phyloP scores from a whole-genome alignment of 139 green algal genomes.

The Picochlorum sp. region DNA sequence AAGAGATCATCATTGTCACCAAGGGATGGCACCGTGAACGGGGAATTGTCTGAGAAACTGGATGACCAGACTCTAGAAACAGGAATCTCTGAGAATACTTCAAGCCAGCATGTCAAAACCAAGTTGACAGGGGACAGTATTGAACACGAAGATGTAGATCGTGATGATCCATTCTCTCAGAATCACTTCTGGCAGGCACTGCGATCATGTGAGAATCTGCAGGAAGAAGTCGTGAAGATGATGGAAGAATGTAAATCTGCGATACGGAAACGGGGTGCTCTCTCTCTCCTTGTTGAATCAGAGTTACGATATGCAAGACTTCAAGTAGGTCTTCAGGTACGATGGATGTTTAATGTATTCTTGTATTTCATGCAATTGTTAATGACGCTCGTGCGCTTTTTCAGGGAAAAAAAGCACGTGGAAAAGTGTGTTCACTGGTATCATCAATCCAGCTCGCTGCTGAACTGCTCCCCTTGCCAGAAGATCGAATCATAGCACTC shows the following conservation, averaged over 20 bases:
- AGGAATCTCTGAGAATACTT: no score
- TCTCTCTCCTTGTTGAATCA: slow-evolving; percentile 50
- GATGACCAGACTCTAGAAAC: no score
- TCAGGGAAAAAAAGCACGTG: slow-evolving; percentile 14
- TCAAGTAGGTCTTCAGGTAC: slow-evolving; percentile 37
- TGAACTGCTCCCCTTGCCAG: slow-evolving; percentile 23
- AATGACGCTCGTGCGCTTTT: not conserved
- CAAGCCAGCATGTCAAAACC: no score
- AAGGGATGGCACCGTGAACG: not conserved
- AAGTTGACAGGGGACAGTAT: not conserved
- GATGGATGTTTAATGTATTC: not conserved
- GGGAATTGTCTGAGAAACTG: no score
- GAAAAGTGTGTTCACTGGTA: slow-evolving; percentile 33
- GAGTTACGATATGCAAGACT: slow-evolving; percentile 53
- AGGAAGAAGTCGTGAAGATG: slow-evolving; percentile 42
- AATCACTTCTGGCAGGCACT: slow-evolving; percentile 42
- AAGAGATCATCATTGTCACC: not conserved
- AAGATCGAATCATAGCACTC: slow-evolving; percentile 50
- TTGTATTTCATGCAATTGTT: not conserved
- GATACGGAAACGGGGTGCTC: slow-evolving; percentile 41
- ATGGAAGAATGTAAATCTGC: slow-evolving; percentile 38
- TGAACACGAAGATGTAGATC: not conserved
- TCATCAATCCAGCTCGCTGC: slow-evolving; percentile 29
- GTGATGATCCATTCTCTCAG: slow-evolving; percentile 30
- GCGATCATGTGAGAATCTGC: slow-evolving; percentile 16